Base-by-base conservation (phyloP, 2,329 filamentous ascomycete genomes). In the Byssoonygena ceratinophila region DNA sequence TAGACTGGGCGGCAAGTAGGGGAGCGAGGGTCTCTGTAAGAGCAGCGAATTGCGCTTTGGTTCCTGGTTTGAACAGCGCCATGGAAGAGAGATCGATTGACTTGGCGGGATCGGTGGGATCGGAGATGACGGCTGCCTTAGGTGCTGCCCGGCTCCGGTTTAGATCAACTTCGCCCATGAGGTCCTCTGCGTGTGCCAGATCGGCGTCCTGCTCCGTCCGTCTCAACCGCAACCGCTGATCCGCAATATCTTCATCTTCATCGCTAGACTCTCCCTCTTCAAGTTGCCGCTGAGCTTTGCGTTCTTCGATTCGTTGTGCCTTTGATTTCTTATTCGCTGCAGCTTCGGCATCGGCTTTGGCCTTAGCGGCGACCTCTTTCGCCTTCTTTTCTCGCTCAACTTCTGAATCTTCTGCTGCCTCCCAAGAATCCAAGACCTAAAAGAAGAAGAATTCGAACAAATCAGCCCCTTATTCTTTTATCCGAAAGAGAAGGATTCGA, bases 401-500 rank as follows among this genome's bases (percentile, higher is more conserved):
- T 64, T 98, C 92, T 57, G 89, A 95, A 74, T 98, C 92, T 66
- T 97, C 92, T 61, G 87, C 90, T 54, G 87, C 91, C 64, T 97
- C 90, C 92, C 92, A 98, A 31, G 87, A 91, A 55, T 98, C 92
- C 65, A 96, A 80, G 53, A 97, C 87, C 84, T 95, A 59, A 20
- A 11, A 41, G 31, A 20, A 12, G 4, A 31, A n/a, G n/a, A n/a
- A n/a, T n/a, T n/a, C n/a, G n/a, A n/a, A n/a, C n/a, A n/a, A n/a
- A n/a, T n/a, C n/a, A n/a, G n/a, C n/a, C n/a, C n/a, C n/a, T n/a
- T n/a, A n/a, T n/a, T n/a, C n/a, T n/a, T n/a, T 12, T 6, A 32
- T 34, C 39, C 18, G 9, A 32, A 52, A 52, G n/a, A 39, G 18
- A 39, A 39, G 3, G 4, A 3, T 18, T 18, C 2, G 5, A 12